These are phyloP conservation scores for Saitoella complicata DNA, from an alignment of 805 yeast genomes.

Conservation along the genomic window DNA sequence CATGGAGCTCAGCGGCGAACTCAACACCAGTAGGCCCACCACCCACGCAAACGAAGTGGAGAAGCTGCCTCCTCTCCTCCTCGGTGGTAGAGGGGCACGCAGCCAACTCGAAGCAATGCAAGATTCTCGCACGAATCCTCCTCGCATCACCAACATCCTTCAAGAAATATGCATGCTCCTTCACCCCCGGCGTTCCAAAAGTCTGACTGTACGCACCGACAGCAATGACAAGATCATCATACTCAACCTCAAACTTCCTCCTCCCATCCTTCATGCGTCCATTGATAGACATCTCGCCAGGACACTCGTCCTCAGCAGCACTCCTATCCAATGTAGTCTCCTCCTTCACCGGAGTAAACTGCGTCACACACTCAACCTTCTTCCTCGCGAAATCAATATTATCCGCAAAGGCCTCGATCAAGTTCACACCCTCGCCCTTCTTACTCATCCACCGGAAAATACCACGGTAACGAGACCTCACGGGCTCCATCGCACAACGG, in stretches of 20 bases:
- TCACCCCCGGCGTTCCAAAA: slow-evolving; percentile 49
- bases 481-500: slow-evolving; percentile 45
- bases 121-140: slow-evolving; percentile 36
- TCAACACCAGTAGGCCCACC: slow-evolving; percentile 69
- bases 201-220: slow-evolving; percentile 55
- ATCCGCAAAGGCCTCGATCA: slow-evolving; percentile 43
- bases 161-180: slow-evolving; percentile 38
- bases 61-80: slow-evolving; percentile 40
- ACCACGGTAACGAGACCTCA: slow-evolving; percentile 13
- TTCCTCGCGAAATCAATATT: slow-evolving; percentile 38
- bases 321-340: slow-evolving; percentile 5
- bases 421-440: slow-evolving; percentile 35
- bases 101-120: slow-evolving; percentile 37
- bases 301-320: too few relatives aligned
- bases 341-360: slow-evolving; percentile 20
- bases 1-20: slow-evolving; percentile 54
- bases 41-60: slow-evolving; percentile 53
- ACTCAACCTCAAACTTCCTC: slow-evolving; percentile 40
- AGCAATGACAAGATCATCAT: slow-evolving; percentile 49
- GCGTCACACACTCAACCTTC: slow-evolving; percentile 35
- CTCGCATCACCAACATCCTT: slow-evolving; percentile 54
- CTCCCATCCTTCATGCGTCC: slow-evolving; percentile 1
- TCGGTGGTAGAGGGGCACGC: slow-evolving; percentile 47
- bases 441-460: slow-evolving; percentile 30
- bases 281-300: too few relatives aligned